Evolutionary conservation across 2,329 filamentous ascomycete species (phyloP), one percentile per base, ranked within the genome.

Genomic region (Cercospora sojina): DNA sequence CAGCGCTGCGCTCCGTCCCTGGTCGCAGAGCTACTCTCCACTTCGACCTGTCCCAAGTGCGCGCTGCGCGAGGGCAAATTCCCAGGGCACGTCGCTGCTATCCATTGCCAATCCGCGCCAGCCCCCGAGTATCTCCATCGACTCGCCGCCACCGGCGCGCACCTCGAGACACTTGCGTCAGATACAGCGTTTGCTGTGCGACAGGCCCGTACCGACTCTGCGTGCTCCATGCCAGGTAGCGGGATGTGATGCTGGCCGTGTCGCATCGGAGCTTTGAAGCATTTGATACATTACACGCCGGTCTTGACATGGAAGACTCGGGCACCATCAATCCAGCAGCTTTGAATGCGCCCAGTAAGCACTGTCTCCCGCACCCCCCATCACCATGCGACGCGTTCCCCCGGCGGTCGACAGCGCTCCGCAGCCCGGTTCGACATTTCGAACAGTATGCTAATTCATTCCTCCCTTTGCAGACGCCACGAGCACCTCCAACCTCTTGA

Each of bases 241-340:
- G 75, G 72, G 75, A 74, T 76, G 76, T 76, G 75, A 78, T 77
- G 76, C 75, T 77, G 72, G 76, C 73, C 68, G 74, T 75, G 69
- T 76, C 73, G 73, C 75, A 76, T 73, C 73, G 68, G 61, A 72
- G 67, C 69, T 70, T 66, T 65, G 68, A 73, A 71, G 69, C 71
- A 68, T 71, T 72, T 67, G 67, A 72, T 71, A 72, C 73, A 66
- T 66, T 68, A 68, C 71, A 71, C 65, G 70, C 69, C 69, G 68
- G 73, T 74, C 70, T 71, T 60, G 68, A 67, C 71, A 83, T 85
- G 75, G 90, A 91, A 86, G 90, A 91, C 79, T 90, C 90, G 84
- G 91, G 90, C 79, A 96, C 92, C 78, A 95, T 96, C 85, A 92
- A 96, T 85, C 92, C 92, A 79, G 91, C 91, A 77, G 91, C 90